These are phyloP conservation scores for Conoideocrella luteorostrata DNA, from an alignment of 2,329 filamentous ascomycete species.

Conservation along the genomic window DNA sequence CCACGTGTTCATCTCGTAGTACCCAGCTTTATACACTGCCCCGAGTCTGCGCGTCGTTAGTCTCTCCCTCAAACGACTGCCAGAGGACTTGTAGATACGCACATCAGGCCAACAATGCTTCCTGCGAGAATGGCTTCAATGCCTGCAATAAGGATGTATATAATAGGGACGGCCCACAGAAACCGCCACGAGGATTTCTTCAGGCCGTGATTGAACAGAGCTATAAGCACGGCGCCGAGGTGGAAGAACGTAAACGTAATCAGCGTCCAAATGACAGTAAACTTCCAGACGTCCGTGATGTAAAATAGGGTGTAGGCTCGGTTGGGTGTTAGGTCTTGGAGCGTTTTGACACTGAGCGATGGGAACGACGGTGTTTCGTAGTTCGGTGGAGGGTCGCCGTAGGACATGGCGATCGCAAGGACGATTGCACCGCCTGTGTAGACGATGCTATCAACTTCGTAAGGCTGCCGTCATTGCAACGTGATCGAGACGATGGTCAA, in stretches of 20 bases:
- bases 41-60: conserved; percentile 58
- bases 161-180: conserved; percentile 65
- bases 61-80: not conserved
- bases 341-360: conserved; percentile 68
- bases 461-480: not conserved
- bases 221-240: conserved; percentile 62
- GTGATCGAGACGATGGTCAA: no score
- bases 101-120: conserved; percentile 76
- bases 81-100: conserved; percentile 26
- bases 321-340: conserved; percentile 37
- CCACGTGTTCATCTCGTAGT: conserved; percentile 91
- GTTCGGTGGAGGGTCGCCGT: conserved; percentile 30
- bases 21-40: conserved; percentile 73
- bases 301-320: conserved; percentile 59
- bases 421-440: not conserved
- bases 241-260: conserved; percentile 73
- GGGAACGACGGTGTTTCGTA: conserved; percentile 72
- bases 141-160: conserved; percentile 66
- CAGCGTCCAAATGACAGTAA: conserved; percentile 81
- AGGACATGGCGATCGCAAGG: conserved; percentile 6
- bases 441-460: not conserved
- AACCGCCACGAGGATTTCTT: conserved; percentile 51
- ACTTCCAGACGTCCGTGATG: conserved; percentile 74
- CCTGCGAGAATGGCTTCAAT: conserved; percentile 74
- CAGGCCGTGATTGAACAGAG: conserved; percentile 62